These are phyloP conservation scores for Pseudonitzschia multistriata DNA, from an alignment of 108 stramenopile genomes.

Conservation along the genomic window DNA sequence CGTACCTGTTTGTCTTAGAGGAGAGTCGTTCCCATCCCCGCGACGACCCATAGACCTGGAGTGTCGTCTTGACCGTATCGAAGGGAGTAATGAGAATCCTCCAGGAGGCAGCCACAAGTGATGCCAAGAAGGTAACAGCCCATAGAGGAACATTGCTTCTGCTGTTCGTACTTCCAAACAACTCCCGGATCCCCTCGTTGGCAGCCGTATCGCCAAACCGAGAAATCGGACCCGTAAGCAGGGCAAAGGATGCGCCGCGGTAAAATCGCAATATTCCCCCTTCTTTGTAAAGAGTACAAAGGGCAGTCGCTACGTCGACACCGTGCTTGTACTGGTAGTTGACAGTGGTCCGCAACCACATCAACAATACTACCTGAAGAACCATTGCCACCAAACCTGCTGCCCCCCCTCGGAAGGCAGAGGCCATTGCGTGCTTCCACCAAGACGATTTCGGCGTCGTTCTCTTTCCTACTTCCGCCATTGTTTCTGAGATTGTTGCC, in stretches of 20 bases:
- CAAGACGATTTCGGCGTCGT: neutral
- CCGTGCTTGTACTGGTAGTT: constrained; percentile 90
- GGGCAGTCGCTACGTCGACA: constrained; percentile 55
- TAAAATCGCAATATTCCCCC: constrained; percentile 86
- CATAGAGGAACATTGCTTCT: constrained; percentile 26
- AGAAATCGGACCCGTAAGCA: constrained; percentile 74
- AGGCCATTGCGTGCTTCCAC: neutral
- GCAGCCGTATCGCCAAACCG: constrained; percentile 85
- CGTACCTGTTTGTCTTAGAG: constrained; percentile 53
- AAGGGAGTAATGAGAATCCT: constrained; percentile 82
- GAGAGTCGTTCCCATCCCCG: constrained; percentile 47
- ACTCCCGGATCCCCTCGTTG: constrained; percentile 61
- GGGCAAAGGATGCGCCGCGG: constrained; percentile 67
- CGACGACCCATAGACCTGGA: constrained; percentile 83
- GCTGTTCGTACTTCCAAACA: neutral
- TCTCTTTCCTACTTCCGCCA: neutral
- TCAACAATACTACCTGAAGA: constrained; percentile 69
- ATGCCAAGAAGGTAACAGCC: constrained; percentile 63
- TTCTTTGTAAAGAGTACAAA: constrained; percentile 64
- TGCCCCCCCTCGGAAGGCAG: constrained; percentile 48
- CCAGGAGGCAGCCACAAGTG: constrained; percentile 71
- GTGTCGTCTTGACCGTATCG: constrained; percentile 84
- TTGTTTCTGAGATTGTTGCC: neutral
- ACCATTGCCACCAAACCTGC: constrained; percentile 61
- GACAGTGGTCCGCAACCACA: constrained; percentile 91